These are phyloP conservation scores for thale cress (Arabidopsis thaliana) DNA, from an alignment of 345 rosid genomes.

Conservation along the genomic window TAIR10.1 NC_003076.8:23430501-23431000, in stretches of 20 bases:
- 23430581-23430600: conserved; percentile 69
- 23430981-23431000: conserved; percentile 7
- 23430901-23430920: background rate
- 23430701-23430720: conserved; percentile 79
- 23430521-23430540: conserved; percentile 73
- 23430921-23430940: background rate
- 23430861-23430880: background rate
- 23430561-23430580: conserved; percentile 84
- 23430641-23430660: conserved; percentile 92
- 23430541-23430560: conserved; percentile 85
- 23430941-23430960: conserved; percentile 1
- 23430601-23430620: conserved; percentile 81
- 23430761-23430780: conserved; percentile 78
- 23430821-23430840: conserved; percentile 46
- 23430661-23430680: conserved; percentile 77
- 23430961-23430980: background rate
- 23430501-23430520: conserved; percentile 73
- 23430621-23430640: conserved; percentile 85
- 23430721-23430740: conserved; percentile 83
- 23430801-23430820: conserved; percentile 52
- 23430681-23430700: conserved; percentile 86
- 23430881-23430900: background rate
- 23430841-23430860: conserved; percentile 56
- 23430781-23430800: conserved; percentile 73
- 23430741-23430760: conserved; percentile 74